Base-by-base conservation (phyloP, 805 yeast genomes). In the Yarrowia porcina region DNA sequence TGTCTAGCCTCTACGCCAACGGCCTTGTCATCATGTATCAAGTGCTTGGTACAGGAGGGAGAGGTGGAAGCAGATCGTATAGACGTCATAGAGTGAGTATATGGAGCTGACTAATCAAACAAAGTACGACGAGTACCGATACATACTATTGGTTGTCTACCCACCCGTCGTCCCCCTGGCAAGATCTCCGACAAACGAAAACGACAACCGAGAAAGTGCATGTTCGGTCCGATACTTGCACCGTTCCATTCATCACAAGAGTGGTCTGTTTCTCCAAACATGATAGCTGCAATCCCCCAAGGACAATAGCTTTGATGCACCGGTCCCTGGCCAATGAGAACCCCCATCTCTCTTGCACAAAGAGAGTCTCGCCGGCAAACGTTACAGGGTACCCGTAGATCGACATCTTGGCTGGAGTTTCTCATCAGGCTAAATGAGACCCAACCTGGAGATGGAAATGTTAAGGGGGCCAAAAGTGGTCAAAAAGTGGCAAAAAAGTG, bases 301-400 rank as follows among this genome's bases (percentile, higher is more conserved):
- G 12, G 50, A 45, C 50, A 45, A 45, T 45, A 45, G 50, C 50
- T 45, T 45, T 45, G 50, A 45, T 45, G 50, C 50, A 28, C 23
- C 21, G 6, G 15, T 25, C n/a, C 15, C 35, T 18, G 25, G 50
- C 50, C 50, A 45, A 45, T 45, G n/a, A 27, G 44, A 39, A 27
- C 6, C 11, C 27, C 17, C 7, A 13, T 15, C 13, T 9, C 13
- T 7, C 9, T 12, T 5, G 5, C 8, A 38, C 42, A 38, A 38
- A 38, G 42, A 20, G 42, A 12, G 7, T 17, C 13, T 30, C 15
- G 2, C 7, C 9, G n/a, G 7, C 42, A 23, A 39, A 39, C 45
- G 28, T 28, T 39, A 39, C 42, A 12, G 15, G n/a, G 3, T 7
- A 12, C 10, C 42, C 9, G 33, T 42, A 42, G 49, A 42, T 42